Base-by-base conservation (phyloP, 768 basidiomycete species). In the Galerina marginata region DNA sequence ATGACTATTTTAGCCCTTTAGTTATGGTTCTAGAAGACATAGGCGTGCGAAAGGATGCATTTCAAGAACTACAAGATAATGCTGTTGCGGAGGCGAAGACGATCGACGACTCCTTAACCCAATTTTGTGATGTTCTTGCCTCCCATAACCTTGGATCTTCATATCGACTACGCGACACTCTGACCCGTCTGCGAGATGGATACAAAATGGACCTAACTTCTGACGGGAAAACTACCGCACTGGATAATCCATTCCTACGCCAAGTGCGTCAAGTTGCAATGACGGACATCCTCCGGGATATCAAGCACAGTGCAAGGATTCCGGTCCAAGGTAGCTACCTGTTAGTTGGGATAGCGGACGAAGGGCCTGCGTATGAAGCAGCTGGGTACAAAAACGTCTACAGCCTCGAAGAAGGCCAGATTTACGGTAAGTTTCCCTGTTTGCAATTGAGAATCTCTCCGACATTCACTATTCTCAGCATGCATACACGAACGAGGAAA, bases 341-440 rank as follows among this genome's bases (percentile, higher is more conserved):
- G 26, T 79, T 95, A 1, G 90, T 93, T 10, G 93, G 94, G 1
- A 83, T 95, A 9, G 89, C 91, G 3, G 93, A 95, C 65, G 91
- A 94, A 72, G 91, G 91, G 0, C 85, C 87, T 0, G 84, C 87
- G 0, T 91, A 91, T 62, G 69, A 68, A 44, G 62, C 70, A 7
- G 74, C 71, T n/a, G 87, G 87, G 1, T 67, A 74, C 54, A 67
- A 81, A 39, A 80, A 89, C 61, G 82, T 90, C 2, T 88, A 79
- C 67, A 76, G 69, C 37, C 73, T 93, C 12, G 71, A 73, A 5
- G 79, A 81, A 60, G 85, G 83, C 1, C 76, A 89, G 62, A 87
- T 94, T 3, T 93, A 86, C 61, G 91, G 91, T 90, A 64, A 46
- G 80, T 67, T 38, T 36, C 6, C 43, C 47, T 29, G 3, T 37